phyloP scores from a whole-genome alignment of 2,329 filamentous ascomycete species.

The Trichophaea hybrida region DNA sequence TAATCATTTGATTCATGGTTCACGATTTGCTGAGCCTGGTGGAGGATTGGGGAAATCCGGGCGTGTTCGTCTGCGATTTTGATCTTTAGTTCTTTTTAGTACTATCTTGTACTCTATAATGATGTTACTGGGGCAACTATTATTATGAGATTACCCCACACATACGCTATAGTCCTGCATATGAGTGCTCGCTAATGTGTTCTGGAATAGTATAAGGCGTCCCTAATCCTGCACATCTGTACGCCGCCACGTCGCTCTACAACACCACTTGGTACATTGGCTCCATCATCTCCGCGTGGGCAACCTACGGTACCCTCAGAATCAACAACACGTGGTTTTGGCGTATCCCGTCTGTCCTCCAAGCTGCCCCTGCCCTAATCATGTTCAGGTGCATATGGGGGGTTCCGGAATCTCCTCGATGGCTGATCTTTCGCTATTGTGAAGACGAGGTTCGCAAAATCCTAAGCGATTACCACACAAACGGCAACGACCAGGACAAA shows the following conservation, averaged over 20 bases:
- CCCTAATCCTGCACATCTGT: too few species aligned
- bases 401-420: constrained; percentile 32
- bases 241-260: constrained; percentile 38
- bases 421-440: constrained; percentile 31
- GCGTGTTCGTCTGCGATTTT: too few species aligned
- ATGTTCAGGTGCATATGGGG: constrained; percentile 32
- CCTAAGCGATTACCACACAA: constrained; percentile 31
- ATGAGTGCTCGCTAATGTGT: too few species aligned
- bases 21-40: too few species aligned
- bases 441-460: constrained; percentile 30
- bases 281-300: constrained; percentile 36
- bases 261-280: constrained; percentile 36
- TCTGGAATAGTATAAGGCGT: too few species aligned
- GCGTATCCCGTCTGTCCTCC: constrained; percentile 38
- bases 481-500: constrained; percentile 31
- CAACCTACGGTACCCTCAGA: constrained; percentile 35
- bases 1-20: too few species aligned
- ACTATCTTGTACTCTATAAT: too few species aligned
- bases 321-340: constrained; percentile 36
- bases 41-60: too few species aligned
- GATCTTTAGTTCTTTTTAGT: too few species aligned
- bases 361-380: constrained; percentile 37
- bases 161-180: too few species aligned
- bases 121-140: too few species aligned
- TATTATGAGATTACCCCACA: too few species aligned